phyloP scores from a whole-genome alignment of 2,329 filamentous ascomycete genomes.

The Cercospora canescens region DNA sequence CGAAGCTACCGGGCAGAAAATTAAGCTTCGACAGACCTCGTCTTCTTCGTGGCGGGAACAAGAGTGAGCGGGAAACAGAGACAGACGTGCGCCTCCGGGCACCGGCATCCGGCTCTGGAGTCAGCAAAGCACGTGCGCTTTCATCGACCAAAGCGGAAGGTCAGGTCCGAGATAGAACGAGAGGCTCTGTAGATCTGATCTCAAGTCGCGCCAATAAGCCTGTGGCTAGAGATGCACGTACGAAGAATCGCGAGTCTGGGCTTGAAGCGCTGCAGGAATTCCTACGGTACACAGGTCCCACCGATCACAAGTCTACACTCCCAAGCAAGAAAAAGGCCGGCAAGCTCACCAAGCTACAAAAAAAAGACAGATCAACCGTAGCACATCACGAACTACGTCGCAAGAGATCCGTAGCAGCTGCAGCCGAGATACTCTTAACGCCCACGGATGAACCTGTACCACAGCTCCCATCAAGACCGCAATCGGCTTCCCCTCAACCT shows the following conservation, averaged over 20 bases:
- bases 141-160: neutral
- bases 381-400: neutral
- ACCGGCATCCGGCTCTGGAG: neutral
- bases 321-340: neutral
- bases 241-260: slow-evolving; percentile 3
- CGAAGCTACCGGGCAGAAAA: neutral
- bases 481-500: neutral
- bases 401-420: slow-evolving; percentile 8
- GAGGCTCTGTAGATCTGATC: neutral
- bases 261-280: slow-evolving; percentile 2
- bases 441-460: neutral
- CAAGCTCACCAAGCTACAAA: slow-evolving; percentile 8
- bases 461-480: neutral
- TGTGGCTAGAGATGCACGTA: slow-evolving; percentile 4
- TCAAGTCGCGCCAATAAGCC: neutral
- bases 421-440: slow-evolving; percentile 26
- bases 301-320: neutral
- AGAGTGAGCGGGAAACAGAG: slow-evolving; percentile 26
- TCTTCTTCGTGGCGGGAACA: slow-evolving; percentile 22
- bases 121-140: neutral
- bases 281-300: slow-evolving; percentile 1
- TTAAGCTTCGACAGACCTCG: slow-evolving; percentile 1
- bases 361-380: slow-evolving; percentile 9
- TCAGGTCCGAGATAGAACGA: neutral
- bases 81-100: slow-evolving; percentile 13